These are phyloP conservation scores for Klebsormidium nitens DNA, from an alignment of 139 green algal species.

Conservation along the genomic window DNA sequence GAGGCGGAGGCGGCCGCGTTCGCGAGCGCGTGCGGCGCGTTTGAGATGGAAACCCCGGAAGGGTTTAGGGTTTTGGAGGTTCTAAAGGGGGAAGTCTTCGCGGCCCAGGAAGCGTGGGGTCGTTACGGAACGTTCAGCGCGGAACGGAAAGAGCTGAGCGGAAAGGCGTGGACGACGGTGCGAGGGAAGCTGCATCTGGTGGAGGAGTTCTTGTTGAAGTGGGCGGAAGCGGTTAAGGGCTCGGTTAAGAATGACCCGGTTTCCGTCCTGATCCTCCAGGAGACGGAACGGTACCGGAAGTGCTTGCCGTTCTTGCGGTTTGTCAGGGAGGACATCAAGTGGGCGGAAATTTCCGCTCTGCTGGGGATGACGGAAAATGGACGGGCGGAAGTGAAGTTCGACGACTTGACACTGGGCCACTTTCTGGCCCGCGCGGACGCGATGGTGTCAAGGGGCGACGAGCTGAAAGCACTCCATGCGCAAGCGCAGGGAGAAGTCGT, in stretches of 20 bases:
- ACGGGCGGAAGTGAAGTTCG: constrained; percentile 46
- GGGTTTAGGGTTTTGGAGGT: constrained; percentile 54
- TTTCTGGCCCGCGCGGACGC: constrained; percentile 61
- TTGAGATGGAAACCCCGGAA: constrained; percentile 53
- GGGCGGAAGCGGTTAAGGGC: constrained; percentile 45
- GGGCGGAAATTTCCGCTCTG: constrained; percentile 65
- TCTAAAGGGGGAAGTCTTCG: constrained; percentile 50
- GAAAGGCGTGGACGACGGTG: constrained; percentile 65
- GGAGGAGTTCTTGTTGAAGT: constrained; percentile 76
- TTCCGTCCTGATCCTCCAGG: constrained; percentile 52
- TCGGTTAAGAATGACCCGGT: constrained; percentile 47
- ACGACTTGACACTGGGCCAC: constrained; percentile 63
- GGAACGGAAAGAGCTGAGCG: constrained; percentile 58
- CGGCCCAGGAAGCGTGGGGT: constrained; percentile 44
- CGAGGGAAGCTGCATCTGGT: constrained; percentile 56
- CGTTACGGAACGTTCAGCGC: constrained; percentile 52
- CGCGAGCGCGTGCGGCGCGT: constrained; percentile 54
- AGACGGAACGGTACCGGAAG: constrained; percentile 51
- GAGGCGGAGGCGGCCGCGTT: constrained; percentile 51
- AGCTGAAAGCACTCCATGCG: constrained; percentile 62
- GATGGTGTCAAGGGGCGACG: constrained; percentile 49
- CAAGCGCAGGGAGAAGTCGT: constrained; percentile 66
- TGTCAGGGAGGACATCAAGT: constrained; percentile 68
- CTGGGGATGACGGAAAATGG: constrained; percentile 54
- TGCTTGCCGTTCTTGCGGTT: constrained; percentile 57